Base-by-base conservation (phyloP, 2,329 filamentous ascomycete species). In the Arachnomyces sp. region DNA sequence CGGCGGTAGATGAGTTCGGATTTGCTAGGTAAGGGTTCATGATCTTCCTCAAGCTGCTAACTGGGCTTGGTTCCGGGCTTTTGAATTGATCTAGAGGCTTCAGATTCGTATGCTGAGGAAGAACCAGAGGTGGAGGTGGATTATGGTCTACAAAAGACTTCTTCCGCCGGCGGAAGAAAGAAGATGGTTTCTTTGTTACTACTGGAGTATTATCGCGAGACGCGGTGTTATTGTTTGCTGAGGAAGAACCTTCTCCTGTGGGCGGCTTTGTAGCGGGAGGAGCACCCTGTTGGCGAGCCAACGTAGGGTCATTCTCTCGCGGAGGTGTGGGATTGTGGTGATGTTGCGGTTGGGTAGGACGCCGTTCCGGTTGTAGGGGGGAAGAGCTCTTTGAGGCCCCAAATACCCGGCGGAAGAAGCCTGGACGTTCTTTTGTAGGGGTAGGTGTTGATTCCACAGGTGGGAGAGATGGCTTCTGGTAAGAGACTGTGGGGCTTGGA, bases 321-420 rank as follows among this genome's bases (percentile, higher is more conserved):
- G 44, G 28, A 25, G 34, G 31, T 40, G 43, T 28, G 31, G 39
- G 38, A 14, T 17, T 46, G 43, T 18, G 43, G 13, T 39, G 43
- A 40, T n/a, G 20, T 25, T 40, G 46, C 31, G 34, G 44, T 43
- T 43, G 20, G 34, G 43, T 40, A 39, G 38, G 56, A 57, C 25
- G 49, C 43, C 11, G 47, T 43, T n/a, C 36, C 44, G 20, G 20
- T 25, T 25, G 20, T 5, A 25, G 5, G 12, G 47, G 39, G n/a
- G 53, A 45, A 47, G 59, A 70, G 36, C 65, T 74, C 56, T 74
- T 84, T 28, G 83, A 78, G 7, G 81, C 83, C 30, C 83, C 85
- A 67, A 96, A 96, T 30, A 96, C 84, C 47, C 90, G 79, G 52
- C 87, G 80, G 68, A 96, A 96, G 68, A 98, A 96, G 14, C 92